phyloP scores from a whole-genome alignment of 495 filamentous ascomycete species.

The Thozetella sp. region DNA sequence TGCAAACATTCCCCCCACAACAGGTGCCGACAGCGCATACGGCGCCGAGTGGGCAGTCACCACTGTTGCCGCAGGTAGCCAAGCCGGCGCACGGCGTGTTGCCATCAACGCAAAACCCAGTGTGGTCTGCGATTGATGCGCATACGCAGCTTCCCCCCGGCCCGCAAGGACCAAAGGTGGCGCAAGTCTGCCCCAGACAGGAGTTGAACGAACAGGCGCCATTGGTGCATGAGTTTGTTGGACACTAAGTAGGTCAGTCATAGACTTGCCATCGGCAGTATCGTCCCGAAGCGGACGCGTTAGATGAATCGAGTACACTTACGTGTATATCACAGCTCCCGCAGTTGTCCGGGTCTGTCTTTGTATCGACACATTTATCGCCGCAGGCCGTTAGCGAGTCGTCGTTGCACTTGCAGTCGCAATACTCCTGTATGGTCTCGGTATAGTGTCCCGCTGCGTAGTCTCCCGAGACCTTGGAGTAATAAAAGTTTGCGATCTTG shows the following conservation, averaged over 20 bases:
- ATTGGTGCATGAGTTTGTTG: conserved; percentile 17
- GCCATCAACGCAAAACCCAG: conserved; percentile 21
- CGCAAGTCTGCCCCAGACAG: conserved; percentile 21
- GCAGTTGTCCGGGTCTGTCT: conserved; percentile 9
- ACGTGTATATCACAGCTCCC: conserved; percentile 5
- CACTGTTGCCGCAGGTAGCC: conserved; percentile 14
- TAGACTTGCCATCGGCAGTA: no score
- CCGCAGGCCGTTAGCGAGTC: no score
- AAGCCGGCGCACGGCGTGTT: conserved; percentile 17
- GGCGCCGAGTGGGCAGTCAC: conserved; percentile 17
- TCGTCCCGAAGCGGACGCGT: conserved; percentile 8
- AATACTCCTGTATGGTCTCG: background rate
- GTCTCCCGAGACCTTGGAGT: background rate
- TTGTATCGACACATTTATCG: conserved; percentile 10
- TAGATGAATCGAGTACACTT: conserved; percentile 4
- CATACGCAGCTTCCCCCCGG: conserved; percentile 16
- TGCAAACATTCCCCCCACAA: conserved; percentile 20
- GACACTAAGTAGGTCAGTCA: no score
- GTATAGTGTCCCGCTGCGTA: background rate
- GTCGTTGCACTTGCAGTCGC: conserved; percentile 12
- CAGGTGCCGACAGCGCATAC: conserved; percentile 22
- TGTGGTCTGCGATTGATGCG: conserved; percentile 14
- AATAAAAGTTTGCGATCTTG: conserved; percentile 6
- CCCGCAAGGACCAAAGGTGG: conserved; percentile 27
- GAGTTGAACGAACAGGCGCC: conserved; percentile 17